These are phyloP conservation scores for Sherardia arvensis DNA, from an alignment of 257 asterid species.

Conservation along the genomic window DNA sequence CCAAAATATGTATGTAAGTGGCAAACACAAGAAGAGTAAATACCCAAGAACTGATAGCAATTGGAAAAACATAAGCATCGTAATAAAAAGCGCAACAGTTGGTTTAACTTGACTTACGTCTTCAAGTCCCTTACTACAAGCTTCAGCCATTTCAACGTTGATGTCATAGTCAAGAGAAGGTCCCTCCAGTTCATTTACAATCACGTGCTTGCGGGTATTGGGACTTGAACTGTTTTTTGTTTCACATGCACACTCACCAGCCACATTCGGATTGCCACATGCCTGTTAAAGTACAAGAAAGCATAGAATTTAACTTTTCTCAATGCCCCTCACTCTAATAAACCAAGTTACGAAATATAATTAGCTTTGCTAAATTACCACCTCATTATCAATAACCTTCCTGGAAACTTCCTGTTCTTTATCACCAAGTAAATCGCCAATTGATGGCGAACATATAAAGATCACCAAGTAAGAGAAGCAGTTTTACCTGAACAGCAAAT, in stretches of 20 bases:
- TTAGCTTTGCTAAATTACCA: slow-evolving; percentile 17
- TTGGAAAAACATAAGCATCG: background rate
- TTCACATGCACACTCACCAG: slow-evolving; percentile 17
- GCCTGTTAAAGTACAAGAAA: slow-evolving; percentile 30
- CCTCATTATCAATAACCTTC: slow-evolving; percentile 38
- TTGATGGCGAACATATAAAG: no score
- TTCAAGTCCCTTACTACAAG: slow-evolving; percentile 60
- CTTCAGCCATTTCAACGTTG: slow-evolving; percentile 62
- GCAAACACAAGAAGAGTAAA: background rate
- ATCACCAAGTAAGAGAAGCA: no score
- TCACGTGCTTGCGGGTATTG: slow-evolving; percentile 20
- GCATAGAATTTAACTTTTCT: background rate
- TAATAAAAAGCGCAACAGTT: slow-evolving; percentile 1
- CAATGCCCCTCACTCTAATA: background rate
- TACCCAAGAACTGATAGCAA: background rate
- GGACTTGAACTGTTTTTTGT: slow-evolving; percentile 21
- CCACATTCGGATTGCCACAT: slow-evolving; percentile 20
- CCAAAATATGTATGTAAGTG: background rate
- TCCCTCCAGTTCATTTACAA: slow-evolving; percentile 32
- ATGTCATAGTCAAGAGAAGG: slow-evolving; percentile 33
- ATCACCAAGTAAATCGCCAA: no score
- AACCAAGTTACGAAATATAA: slow-evolving; percentile 8
- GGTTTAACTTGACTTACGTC: slow-evolving; percentile 38
- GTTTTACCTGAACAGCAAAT: no score
- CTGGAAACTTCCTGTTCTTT: slow-evolving; percentile 39